phyloP scores from a whole-genome alignment of 257 asterid genomes.

The Striga asiatica region DNA sequence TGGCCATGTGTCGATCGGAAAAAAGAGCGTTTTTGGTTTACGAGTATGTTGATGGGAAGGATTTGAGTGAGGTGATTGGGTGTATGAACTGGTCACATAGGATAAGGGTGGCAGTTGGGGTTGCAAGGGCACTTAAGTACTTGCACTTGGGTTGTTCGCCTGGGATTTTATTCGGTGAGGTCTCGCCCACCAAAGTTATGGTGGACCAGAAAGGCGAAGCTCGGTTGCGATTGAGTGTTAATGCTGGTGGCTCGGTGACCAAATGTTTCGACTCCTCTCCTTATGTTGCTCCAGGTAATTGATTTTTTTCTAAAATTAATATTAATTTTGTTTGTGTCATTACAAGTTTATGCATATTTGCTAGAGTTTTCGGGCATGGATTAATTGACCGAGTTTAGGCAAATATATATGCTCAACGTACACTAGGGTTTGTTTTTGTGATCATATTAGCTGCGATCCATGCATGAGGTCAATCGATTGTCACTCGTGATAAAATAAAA shows the following conservation, averaged over 20 bases:
- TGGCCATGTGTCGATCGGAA: constrained; percentile 55
- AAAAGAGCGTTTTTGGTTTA: constrained; percentile 46
- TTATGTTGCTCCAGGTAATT: constrained; percentile 51
- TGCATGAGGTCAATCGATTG: too few species aligned
- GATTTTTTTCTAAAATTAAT: neutral
- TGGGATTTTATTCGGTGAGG: constrained; percentile 34
- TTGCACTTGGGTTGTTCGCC: constrained; percentile 44
- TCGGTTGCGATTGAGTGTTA: constrained; percentile 32
- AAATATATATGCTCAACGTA: too few species aligned
- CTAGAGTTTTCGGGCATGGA: too few species aligned
- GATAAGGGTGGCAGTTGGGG: constrained; percentile 47
- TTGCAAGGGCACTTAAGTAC: constrained; percentile 49
- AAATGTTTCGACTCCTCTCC: constrained; percentile 35
- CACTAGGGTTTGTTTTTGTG: too few species aligned
- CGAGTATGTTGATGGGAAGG: constrained; percentile 51
- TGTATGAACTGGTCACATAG: constrained; percentile 45
- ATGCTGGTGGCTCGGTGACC: constrained; percentile 18
- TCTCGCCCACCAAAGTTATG: constrained; percentile 32
- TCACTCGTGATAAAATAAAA: too few species aligned
- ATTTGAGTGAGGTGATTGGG: constrained; percentile 31
- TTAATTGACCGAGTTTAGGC: too few species aligned
- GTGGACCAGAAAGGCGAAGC: constrained; percentile 48
- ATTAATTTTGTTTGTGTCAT: too few species aligned
- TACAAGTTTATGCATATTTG: too few species aligned
- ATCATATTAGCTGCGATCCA: too few species aligned